These are phyloP conservation scores for Ajuga chamaepitys DNA, from an alignment of 257 asterid species.

Conservation along the genomic window DNA sequence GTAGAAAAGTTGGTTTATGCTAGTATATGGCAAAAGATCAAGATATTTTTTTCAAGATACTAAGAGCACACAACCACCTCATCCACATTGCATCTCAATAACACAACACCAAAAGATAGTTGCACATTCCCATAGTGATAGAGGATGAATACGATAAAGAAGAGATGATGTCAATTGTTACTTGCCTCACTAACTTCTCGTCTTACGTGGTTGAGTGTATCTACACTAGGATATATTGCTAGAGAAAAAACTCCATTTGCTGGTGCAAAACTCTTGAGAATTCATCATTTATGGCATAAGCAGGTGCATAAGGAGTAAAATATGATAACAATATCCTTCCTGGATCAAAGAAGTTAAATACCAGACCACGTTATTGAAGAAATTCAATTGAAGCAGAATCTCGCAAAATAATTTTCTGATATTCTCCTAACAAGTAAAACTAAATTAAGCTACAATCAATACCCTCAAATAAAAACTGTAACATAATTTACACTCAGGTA, in stretches of 20 bases:
- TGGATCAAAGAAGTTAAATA: slow-evolving; percentile 21
- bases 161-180: background rate
- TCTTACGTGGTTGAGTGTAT: slow-evolving; percentile 80
- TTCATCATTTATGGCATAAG: slow-evolving; percentile 98
- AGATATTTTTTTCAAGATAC: background rate
- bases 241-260: slow-evolving; percentile 98
- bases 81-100: background rate
- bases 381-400: background rate
- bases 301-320: slow-evolving; percentile 81
- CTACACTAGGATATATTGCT: slow-evolving; percentile 92
- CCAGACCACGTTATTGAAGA: background rate
- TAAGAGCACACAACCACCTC: slow-evolving; percentile 10
- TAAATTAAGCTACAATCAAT: background rate
- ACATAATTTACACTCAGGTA: too few species aligned
- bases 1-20: too few species aligned
- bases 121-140: background rate
- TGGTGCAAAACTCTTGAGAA: slow-evolving; percentile 97
- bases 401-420: background rate
- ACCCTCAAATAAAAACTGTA: too few species aligned
- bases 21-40: too few species aligned
- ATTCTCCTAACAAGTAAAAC: background rate
- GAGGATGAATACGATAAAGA: background rate
- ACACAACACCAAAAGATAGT: background rate
- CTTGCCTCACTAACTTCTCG: slow-evolving; percentile 97
- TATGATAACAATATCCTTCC: slow-evolving; percentile 95